phyloP scores from a whole-genome alignment of 805 yeast genomes.

The Candida loeiensis region DNA sequence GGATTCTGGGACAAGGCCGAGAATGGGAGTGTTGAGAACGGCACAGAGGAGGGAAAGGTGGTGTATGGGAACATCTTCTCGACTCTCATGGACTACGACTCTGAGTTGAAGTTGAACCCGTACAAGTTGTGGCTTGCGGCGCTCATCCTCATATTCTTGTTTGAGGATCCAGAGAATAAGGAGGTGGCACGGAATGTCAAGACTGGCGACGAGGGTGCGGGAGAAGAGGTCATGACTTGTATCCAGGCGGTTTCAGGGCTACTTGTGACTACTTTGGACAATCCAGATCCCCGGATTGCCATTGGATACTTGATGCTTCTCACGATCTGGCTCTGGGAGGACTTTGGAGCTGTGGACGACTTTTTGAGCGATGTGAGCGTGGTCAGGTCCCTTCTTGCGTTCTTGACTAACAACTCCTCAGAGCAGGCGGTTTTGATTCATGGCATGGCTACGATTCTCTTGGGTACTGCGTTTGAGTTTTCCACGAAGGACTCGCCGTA shows the following conservation, averaged over 20 bases:
- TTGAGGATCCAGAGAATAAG: conserved; percentile 53
- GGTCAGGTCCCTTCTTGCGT: conserved; percentile 66
- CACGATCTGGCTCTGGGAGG: conserved; percentile 74
- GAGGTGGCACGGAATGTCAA: conserved; percentile 45
- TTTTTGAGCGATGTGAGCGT: conserved; percentile 66
- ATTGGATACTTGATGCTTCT: conserved; percentile 75
- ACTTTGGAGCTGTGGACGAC: conserved; percentile 67
- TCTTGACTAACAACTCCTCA: conserved; percentile 47
- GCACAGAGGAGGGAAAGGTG: conserved; percentile 9
- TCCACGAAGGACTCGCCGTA: conserved; percentile 58
- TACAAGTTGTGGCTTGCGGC: conserved; percentile 84
- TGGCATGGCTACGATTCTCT: conserved; percentile 65
- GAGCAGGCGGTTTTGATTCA: conserved; percentile 55
- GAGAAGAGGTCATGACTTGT: conserved; percentile 66
- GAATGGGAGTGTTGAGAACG: no score
- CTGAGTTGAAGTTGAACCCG: conserved; percentile 65
- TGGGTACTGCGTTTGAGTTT: conserved; percentile 83
- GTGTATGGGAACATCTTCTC: conserved; percentile 60
- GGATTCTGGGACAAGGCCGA: conserved; percentile 21
- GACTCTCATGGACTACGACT: conserved; percentile 72
- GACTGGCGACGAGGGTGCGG: conserved; percentile 55
- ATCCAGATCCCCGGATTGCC: conserved; percentile 68
- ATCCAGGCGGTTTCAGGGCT: conserved; percentile 79
- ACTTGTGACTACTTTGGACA: conserved; percentile 58
- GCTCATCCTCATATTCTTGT: conserved; percentile 56